Conservation (phyloP, 768 basidiomycete species). For the Rhodotorula toruloides region DNA sequence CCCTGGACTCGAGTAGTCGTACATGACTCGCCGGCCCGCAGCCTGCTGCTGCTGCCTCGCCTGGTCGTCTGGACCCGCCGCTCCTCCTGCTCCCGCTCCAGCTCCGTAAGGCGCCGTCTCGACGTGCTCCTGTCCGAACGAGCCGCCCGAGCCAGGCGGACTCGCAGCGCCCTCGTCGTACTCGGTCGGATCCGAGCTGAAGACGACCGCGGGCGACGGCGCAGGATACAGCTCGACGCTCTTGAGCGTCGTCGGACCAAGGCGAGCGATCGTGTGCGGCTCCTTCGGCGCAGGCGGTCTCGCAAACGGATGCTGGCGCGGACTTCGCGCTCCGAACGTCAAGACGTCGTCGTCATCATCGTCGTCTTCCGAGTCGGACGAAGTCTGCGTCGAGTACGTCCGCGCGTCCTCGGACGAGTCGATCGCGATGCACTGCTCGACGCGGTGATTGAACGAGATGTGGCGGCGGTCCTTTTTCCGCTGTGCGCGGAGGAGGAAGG, state of each 20-base stretch:
- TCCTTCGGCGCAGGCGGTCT: slow-evolving; percentile 45
- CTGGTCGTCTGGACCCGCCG: slow-evolving; percentile 39
- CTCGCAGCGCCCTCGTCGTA: slow-evolving; percentile 36
- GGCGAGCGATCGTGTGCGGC: slow-evolving; percentile 64
- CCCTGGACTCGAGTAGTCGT: slow-evolving; percentile 41
- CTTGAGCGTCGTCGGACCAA: slow-evolving; percentile 80
- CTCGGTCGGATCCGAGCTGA: slow-evolving; percentile 43
- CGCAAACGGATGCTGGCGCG: slow-evolving; percentile 34
- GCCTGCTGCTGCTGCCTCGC: slow-evolving; percentile 42
- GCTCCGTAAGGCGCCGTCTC: slow-evolving; percentile 11
- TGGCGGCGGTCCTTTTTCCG: slow-evolving; percentile 54
- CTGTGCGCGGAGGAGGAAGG: slow-evolving; percentile 7
- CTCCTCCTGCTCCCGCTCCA: too few relatives aligned
- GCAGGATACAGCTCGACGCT: slow-evolving; percentile 52
- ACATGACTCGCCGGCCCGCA: slow-evolving; percentile 35
- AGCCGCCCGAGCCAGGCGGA: slow-evolving; percentile 4
- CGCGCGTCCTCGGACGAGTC: slow-evolving; percentile 47
- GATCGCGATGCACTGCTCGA: slow-evolving; percentile 78
- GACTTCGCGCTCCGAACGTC: slow-evolving; percentile 41
- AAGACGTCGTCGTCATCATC: slow-evolving; percentile 44
- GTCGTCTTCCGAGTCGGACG: slow-evolving; percentile 41
- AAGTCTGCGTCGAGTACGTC: slow-evolving; percentile 18
- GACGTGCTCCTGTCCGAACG: slow-evolving; percentile 8
- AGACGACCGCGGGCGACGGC: slow-evolving; percentile 46
- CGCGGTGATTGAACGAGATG: slow-evolving; percentile 96